Conservation (phyloP, 139 green algal species). For the Zygnema cylindricum region DNA sequence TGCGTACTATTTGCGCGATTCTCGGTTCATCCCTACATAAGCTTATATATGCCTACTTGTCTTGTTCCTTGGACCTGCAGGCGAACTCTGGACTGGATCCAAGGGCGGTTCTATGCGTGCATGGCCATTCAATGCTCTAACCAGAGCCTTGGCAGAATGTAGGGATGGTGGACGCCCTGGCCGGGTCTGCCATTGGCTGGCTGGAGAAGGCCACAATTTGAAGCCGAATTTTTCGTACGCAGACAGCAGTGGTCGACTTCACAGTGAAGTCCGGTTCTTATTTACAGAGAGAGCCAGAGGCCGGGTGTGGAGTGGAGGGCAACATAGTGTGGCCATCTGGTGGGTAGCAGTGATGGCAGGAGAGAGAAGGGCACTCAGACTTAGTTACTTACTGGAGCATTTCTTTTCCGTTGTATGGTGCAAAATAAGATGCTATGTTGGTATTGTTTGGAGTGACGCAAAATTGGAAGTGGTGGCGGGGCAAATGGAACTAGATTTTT, state of each 20-base stretch:
- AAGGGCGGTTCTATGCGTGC: constrained; percentile 36
- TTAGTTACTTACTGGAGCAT: too few species aligned
- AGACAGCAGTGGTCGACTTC: background rate
- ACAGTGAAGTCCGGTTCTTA: constrained; percentile 33
- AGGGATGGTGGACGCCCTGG: background rate
- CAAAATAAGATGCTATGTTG: too few species aligned
- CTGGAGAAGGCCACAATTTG: background rate
- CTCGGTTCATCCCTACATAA: background rate
- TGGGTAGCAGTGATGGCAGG: too few species aligned
- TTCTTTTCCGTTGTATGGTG: too few species aligned
- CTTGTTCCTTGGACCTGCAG: constrained; percentile 10
- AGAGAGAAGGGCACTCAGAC: too few species aligned
- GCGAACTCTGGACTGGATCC: constrained; percentile 39
- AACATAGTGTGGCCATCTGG: constrained; percentile 38
- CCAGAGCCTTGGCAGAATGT: background rate
- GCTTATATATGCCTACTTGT: background rate
- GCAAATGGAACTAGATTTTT: too few species aligned
- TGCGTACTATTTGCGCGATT: background rate
- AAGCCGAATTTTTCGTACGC: background rate
- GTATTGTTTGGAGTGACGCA: too few species aligned
- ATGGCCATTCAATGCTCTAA: constrained; percentile 29
- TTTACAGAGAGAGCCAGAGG: constrained; percentile 29
- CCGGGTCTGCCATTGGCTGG: background rate
- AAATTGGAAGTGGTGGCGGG: too few species aligned
- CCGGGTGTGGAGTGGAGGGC: constrained; percentile 48